Percentiles rank a stretch among this genome's conserved stretches.
Conservation (phyloP, 176 grass and related monocot genomes). For the Ampelocalamus luodianensis region DNA sequence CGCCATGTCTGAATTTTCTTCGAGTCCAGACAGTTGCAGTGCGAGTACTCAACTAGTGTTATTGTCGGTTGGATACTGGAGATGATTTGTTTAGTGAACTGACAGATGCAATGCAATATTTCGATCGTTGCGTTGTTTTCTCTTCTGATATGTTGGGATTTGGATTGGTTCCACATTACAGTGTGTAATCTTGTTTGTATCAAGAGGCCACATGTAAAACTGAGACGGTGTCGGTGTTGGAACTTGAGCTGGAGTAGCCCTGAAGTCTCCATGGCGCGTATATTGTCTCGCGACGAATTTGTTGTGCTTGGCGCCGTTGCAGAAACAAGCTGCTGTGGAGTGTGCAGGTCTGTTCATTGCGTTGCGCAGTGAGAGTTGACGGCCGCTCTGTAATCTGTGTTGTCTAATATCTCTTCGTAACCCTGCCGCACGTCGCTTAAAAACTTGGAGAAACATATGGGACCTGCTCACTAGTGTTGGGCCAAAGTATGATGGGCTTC, state of each 20-base stretch:
- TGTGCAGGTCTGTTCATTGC: neutral
- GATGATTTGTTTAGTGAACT: neutral
- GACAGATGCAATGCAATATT: neutral
- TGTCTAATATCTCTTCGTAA: too few species aligned
- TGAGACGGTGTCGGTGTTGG: neutral
- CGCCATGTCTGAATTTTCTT: neutral
- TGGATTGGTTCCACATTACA: constrained; percentile 7
- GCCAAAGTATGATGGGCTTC: too few species aligned
- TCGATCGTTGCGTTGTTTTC: neutral
- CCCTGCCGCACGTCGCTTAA: too few species aligned
- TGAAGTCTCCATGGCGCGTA: neutral
- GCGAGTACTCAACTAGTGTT: neutral
- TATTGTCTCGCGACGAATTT: neutral
- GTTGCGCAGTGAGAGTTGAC: neutral
- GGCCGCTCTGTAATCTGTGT: too few species aligned
- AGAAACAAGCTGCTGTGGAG: neutral
- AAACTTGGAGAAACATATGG: too few species aligned
- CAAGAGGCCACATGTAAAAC: neutral
- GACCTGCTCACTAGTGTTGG: too few species aligned
- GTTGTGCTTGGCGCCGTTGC: neutral
- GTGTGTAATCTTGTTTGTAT: neutral
- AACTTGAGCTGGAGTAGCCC: neutral
- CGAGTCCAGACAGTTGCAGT: neutral
- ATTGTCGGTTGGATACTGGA: neutral
- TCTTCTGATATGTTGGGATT: neutral